These are phyloP conservation scores for Tetragonia tetragonoides DNA, from an alignment of 148 eudicot genomes.

Conservation along the genomic window DNA sequence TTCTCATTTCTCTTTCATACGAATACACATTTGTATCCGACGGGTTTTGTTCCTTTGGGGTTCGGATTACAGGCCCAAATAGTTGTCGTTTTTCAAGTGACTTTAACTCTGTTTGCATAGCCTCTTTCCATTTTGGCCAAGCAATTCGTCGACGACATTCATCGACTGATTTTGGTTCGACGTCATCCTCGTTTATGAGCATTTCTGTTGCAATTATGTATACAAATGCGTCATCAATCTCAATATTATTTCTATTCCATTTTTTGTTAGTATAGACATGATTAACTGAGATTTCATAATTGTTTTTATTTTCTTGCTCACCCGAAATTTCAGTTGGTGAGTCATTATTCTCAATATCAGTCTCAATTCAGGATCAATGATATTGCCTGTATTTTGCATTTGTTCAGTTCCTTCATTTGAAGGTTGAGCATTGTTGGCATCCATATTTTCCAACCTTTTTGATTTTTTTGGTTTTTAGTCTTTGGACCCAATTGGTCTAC, in stretches of 20 bases:
- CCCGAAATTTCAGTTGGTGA: neutral
- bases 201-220: neutral
- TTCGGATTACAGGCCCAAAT: neutral
- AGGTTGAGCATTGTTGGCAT: neutral
- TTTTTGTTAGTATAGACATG: neutral
- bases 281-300: constrained; percentile 6
- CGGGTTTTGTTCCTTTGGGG: no score
- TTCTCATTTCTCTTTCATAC: no score
- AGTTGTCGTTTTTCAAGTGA: neutral
- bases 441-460: no score
- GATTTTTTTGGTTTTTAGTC: no score
- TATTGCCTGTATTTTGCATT: neutral
- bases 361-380: neutral
- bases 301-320: neutral
- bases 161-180: neutral
- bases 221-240: neutral
- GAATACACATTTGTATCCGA: no score
- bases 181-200: neutral
- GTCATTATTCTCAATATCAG: neutral
- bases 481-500: no score
- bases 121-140: neutral
- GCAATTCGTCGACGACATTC: no score
- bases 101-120: neutral
- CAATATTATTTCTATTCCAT: neutral
- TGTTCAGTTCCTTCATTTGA: neutral